Percentiles rank a stretch among this genome's conserved stretches.
phyloP scores from a whole-genome alignment of 2,329 filamentous ascomycete genomes.

The Hymenoscyphus occultus region DNA sequence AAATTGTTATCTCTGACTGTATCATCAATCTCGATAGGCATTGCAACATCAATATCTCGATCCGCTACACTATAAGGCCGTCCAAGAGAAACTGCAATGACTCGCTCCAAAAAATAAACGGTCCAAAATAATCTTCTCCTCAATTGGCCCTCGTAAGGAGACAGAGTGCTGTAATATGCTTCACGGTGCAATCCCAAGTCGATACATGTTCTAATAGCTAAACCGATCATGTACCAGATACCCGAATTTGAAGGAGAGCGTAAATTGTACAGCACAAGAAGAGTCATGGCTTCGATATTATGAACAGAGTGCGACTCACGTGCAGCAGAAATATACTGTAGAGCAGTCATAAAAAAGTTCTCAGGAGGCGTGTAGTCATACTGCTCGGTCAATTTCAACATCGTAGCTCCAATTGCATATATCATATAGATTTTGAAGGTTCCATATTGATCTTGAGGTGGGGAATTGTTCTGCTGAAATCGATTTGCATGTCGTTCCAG shows the following conservation, averaged over 20 bases:
- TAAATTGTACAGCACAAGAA: constrained; percentile 49
- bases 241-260: constrained; percentile 49
- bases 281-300: constrained; percentile 51
- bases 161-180: constrained; percentile 42
- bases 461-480: constrained; percentile 38
- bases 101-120: constrained; percentile 49
- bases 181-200: constrained; percentile 50
- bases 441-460: constrained; percentile 43
- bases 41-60: constrained; percentile 48
- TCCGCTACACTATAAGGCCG: constrained; percentile 50
- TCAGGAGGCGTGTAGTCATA: constrained; percentile 41
- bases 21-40: constrained; percentile 46
- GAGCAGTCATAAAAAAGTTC: constrained; percentile 48
- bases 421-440: constrained; percentile 52
- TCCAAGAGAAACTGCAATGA: constrained; percentile 49
- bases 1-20: constrained; percentile 38
- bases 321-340: constrained; percentile 48
- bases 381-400: constrained; percentile 47
- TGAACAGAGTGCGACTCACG: constrained; percentile 48
- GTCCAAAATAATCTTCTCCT: constrained; percentile 51
- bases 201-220: constrained; percentile 52
- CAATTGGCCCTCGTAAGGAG: constrained; percentile 44
- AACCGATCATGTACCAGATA: constrained; percentile 53
- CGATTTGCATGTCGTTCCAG: constrained; percentile 44
- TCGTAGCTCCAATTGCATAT: constrained; percentile 50